Base-by-base conservation (phyloP, 2,329 filamentous ascomycete genomes). In the Pseudocercospora pini-densiflorae region DNA sequence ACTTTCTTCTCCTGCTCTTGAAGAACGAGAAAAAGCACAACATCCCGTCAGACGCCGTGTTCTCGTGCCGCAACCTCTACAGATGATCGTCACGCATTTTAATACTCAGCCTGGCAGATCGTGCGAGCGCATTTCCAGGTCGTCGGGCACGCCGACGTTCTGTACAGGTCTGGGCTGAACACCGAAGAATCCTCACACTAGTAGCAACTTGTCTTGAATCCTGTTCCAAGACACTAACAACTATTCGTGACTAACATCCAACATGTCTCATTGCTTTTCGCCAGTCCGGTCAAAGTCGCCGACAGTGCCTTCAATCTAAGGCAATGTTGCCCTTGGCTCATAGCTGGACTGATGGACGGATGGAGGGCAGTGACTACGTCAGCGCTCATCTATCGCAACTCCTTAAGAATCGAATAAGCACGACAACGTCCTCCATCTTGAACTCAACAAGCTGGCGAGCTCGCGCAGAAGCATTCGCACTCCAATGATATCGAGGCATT, bases 181-280 rank as follows among this genome's bases (percentile, higher is more conserved):
- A 31, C 21, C 47, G 21, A 51, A 51, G 47, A 51, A 12, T 21
- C 19, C 27, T 16, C 31, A 36, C 53, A 29, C 53, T 57, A 57
- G 33, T 16, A 31, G n/a, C 53, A 31, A 31, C 29, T 31, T 57
- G 53, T 57, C 53, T 57, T 31, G 31, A 31, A 57, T 36, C 21
- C 53, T 57, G 16, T 36, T n/a, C 53, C 53, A 57, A 57, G 77
- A 84, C 84, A 86, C 19, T 77, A 74, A 21, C 23, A 21, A 21
- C 6, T 24, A 51, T 24, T 21, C 23, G n/a, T 51, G 47, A 24
- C 47, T 51, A 51, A 21, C 47, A 21, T 24, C 23, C 2, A 23
- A 51, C 47, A 12, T 51, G 47, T 51, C 21, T 51, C 10, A 51
- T 51, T 51, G 10, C 47, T 51, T 51, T 51, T 24, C 23, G 10